A percentile compares a stretch with the other conserved stretches of the same genome.
Evolutionary conservation across 1,284 basidiomycete species (phyloP).

Genomic region (Violaceomyces palustris): DNA sequence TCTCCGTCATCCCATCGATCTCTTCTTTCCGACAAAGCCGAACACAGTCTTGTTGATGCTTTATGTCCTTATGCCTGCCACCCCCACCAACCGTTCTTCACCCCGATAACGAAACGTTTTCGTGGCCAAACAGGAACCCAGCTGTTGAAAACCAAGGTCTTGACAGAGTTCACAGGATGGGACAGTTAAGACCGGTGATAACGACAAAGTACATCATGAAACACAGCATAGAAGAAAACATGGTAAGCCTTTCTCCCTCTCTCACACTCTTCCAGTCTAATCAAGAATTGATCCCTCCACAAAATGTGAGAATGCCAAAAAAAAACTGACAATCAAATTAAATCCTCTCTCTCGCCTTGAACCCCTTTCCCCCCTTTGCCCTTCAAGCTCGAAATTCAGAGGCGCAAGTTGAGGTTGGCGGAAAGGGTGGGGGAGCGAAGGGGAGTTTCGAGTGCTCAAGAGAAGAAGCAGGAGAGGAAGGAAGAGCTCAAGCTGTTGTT

Average conservation of each 20-base stretch:
- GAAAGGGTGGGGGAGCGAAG: conserved; percentile 38
- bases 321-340: too few species aligned
- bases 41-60: conserved; percentile 8
- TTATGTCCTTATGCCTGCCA: too few species aligned
- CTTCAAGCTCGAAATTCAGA: conserved; percentile 33
- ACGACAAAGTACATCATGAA: conserved; percentile 49
- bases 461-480: conserved; percentile 19
- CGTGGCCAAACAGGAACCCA: conserved; percentile 78
- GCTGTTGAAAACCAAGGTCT: conserved; percentile 66
- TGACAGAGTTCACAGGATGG: conserved; percentile 48
- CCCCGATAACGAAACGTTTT: too few species aligned
- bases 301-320: too few species aligned
- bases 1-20: too few species aligned
- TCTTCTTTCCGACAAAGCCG: too few species aligned
- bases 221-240: conserved; percentile 50
- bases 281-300: background rate
- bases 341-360: too few species aligned
- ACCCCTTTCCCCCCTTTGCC: background rate
- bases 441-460: conserved; percentile 3
- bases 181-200: conserved; percentile 43
- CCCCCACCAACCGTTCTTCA: too few species aligned
- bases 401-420: conserved; percentile 48
- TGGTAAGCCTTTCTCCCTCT: conserved; percentile 17
- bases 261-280: background rate
- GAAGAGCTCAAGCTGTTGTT: conserved; percentile 42